Evolutionary conservation across 805 yeast species (phyloP), one percentile per base, ranked within the genome.

Genomic region (Sungouiella blattae): DNA sequence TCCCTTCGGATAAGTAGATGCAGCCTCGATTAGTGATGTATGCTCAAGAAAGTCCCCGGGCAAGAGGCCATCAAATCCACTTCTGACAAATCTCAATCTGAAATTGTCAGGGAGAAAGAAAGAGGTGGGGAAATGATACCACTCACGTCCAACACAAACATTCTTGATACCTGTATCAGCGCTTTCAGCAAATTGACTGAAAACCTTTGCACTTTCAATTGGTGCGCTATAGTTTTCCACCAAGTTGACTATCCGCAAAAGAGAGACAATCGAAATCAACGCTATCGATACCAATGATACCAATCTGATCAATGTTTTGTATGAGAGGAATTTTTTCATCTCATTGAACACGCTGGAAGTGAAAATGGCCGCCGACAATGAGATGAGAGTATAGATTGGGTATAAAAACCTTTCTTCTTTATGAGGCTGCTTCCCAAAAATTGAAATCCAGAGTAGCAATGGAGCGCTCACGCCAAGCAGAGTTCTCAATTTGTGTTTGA

Each of bases 101-200:
- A 71, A 71, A 38, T 76, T 65, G 4, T 75, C 71, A 3, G 85
- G 80, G 16, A 91, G 62, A 53, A 89, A 87, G 55, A 88, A 85
- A 0, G 96, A 88, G 1, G 85, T 79, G 7, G 98, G 96, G 59
- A 67, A 89, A 53, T 91, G 84, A 52, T 87, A 87, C 97, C 97
- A 89, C 62, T 91, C 97, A 39, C 95, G 73, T 2, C 96, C 97
- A n/a, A 84, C 71, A 59, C 98, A 91, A 0, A 91, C 82, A 45
- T 78, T 82, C 6, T 30, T 25, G 14, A 30, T 24, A 61, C 63
- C 11, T 42, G 32, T 3, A 50, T 47, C 5, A 18, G 18, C 15
- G n/a, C 4, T 4, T 4, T 51, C 38, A 1, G 46, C 41, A 2
- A 47, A 14, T 13, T 53, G 36, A 2, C 42, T 37, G 18, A 72